phyloP scores from a whole-genome alignment of 2,329 filamentous ascomycete species.

The Diaporthe sp. region DNA sequence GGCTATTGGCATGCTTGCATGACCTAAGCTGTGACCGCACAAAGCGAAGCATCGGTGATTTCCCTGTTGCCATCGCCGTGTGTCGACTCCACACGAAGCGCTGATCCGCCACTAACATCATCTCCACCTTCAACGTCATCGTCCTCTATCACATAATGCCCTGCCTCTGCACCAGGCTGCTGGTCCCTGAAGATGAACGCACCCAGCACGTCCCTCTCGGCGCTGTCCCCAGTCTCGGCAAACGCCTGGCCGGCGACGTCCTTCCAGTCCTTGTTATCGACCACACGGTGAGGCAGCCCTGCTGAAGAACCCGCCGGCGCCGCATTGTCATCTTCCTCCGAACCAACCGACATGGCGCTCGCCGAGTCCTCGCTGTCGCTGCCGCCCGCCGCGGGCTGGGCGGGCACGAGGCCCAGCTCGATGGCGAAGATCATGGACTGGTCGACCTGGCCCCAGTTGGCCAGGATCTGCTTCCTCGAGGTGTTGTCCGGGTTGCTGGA shows the following conservation, averaged over 20 bases:
- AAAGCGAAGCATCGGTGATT: neutral
- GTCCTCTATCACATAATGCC: neutral
- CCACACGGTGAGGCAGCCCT: neutral
- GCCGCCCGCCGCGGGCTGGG: neutral
- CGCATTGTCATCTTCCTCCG: constrained; percentile 43
- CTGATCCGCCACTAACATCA: neutral
- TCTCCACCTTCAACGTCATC: neutral
- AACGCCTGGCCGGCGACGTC: constrained; percentile 25
- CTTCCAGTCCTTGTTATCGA: constrained; percentile 17
- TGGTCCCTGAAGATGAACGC: constrained; percentile 49
- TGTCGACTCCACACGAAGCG: neutral
- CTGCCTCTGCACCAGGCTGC: constrained; percentile 33
- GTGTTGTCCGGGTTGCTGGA: constrained; percentile 8
- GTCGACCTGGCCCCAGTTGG: constrained; percentile 31
- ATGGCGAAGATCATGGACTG: constrained; percentile 34
- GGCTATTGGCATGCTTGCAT: neutral
- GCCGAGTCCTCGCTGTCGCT: neutral
- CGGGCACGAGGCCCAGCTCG: constrained; percentile 32
- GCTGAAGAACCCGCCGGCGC: neutral
- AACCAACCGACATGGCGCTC: constrained; percentile 32
- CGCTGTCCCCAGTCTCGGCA: constrained; percentile 48
- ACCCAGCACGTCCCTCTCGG: constrained; percentile 49
- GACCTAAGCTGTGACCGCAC: neutral
- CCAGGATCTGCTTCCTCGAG: constrained; percentile 9
- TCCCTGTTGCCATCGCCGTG: neutral